Evolutionary conservation across 306 rosid genomes (phyloP).

Genomic region (Cyclanthera cordifolia): DNA sequence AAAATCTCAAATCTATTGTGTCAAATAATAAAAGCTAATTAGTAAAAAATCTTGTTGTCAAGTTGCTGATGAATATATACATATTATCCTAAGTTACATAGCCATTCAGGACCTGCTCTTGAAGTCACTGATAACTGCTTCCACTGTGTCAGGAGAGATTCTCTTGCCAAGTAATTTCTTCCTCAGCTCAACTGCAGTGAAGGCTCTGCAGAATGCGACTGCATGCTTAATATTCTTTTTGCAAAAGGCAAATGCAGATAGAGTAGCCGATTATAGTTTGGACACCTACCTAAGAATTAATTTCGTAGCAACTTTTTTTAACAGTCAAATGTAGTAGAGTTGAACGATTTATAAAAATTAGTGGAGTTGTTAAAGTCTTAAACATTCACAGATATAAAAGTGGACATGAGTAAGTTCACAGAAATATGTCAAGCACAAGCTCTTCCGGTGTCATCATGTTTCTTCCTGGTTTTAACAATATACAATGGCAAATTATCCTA

Average conservation of each 20-base stretch:
- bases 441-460: neutral
- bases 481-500: neutral
- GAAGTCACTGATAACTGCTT: conserved; percentile 50
- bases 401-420: neutral
- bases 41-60: neutral
- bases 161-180: conserved; percentile 54
- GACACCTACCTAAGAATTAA: too few relatives aligned
- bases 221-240: conserved; percentile 3
- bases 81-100: conserved; percentile 5
- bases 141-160: conserved; percentile 42
- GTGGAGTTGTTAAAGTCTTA: too few relatives aligned
- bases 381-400: too few relatives aligned
- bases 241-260: neutral
- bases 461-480: neutral
- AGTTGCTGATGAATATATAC: conserved; percentile 6
- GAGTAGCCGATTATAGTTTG: neutral
- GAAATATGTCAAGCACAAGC: neutral
- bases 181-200: conserved; percentile 58
- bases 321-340: too few relatives aligned
- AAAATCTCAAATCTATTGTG: neutral
- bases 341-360: too few relatives aligned
- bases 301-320: too few relatives aligned
- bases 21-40: neutral
- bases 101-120: conserved; percentile 40
- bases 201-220: conserved; percentile 42